Base-by-base conservation (phyloP, 306 rosid genomes). In the Medicago lupulina region DNA sequence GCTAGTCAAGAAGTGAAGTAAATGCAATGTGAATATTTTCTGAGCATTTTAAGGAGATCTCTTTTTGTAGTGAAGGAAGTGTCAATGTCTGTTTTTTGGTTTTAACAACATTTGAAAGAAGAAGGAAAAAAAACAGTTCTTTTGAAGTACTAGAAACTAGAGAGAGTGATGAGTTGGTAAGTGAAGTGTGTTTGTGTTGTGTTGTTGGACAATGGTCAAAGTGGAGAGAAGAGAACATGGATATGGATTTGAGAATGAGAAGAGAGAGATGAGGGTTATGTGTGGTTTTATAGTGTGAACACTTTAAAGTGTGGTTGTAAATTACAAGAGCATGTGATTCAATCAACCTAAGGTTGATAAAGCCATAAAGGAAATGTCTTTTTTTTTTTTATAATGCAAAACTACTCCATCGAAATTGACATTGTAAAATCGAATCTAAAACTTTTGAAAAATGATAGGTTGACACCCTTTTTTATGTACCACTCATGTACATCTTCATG, bases 201-300 rank as follows among this genome's bases (percentile, higher is more conserved):
- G 77, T 49, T 53, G 86, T 74, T 86, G 66, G 87, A 86, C 89
- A 80, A 79, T 61, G 81, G 93, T 92, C 97, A 92, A 86, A 65
- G 71, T 16, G 72, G 28, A 43, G 64, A 38, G 69, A 57, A 67
- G 76, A 77, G 70, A 21, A 21, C 23, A 21, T 21, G 23, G 74
- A 64, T 76, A 67, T 58, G 87, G 67, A 80, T 7, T 58, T 55
- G 61, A 80, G 75, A 64, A 70, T 55, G 61, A 80, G 75, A 64
- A 70, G 86, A 76, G 75, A 76, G 89, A 77, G 76, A 58, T 36
- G 65, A n/a, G 76, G 18, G 75, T 23, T 23, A n/a, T 70, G 76
- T 67, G 70, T 78, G 69, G 47, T 39, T 80, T 79, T 88, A 86
- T 92, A 92, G 88, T 58, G 76, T 21, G 76, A 54, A 31, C 36